phyloP scores from a whole-genome alignment of 768 basidiomycete genomes.

The Nidula microcarpa region DNA sequence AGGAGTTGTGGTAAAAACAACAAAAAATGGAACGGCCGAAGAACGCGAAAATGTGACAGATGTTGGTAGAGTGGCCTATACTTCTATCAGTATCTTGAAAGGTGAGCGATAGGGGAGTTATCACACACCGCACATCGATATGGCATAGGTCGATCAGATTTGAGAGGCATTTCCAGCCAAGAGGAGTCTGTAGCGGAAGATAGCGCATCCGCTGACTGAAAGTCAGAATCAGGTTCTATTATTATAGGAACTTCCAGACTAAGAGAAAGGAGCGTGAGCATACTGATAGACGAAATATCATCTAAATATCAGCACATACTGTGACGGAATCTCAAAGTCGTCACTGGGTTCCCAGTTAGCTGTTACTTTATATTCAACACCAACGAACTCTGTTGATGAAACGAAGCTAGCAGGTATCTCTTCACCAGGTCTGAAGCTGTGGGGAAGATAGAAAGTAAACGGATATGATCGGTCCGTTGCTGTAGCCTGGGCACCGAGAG shows the following conservation, averaged over 20 bases:
- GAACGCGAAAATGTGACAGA: slow-evolving; percentile 58
- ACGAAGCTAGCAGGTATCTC: slow-evolving; percentile 63
- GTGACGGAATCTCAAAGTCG: slow-evolving; percentile 35
- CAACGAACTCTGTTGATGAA: slow-evolving; percentile 21
- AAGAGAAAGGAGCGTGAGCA: slow-evolving; percentile 1
- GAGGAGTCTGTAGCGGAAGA: slow-evolving; percentile 34
- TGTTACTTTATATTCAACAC: slow-evolving; percentile 51
- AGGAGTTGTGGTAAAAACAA: slow-evolving; percentile 66
- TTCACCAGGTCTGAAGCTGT: slow-evolving; percentile 43
- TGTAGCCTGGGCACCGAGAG: slow-evolving; percentile 24
- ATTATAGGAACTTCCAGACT: slow-evolving; percentile 68
- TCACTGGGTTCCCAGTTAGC: slow-evolving; percentile 57
- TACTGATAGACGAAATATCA: slow-evolving; percentile 3
- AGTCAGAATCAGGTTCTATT: slow-evolving; percentile 56
- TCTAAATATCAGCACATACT: slow-evolving; percentile 35
- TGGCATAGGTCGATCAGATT: slow-evolving; percentile 57
- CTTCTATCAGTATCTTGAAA: slow-evolving; percentile 2
- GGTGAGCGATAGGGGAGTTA: slow-evolving; percentile 2
- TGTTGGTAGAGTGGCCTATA: slow-evolving; percentile 62
- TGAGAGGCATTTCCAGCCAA: slow-evolving; percentile 70
- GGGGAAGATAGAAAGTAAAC: slow-evolving; percentile 58
- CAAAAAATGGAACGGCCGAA: slow-evolving; percentile 65
- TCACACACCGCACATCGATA: slow-evolving; percentile 63
- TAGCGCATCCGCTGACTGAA: slow-evolving; percentile 52
- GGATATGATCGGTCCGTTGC: slow-evolving; percentile 36